Evolutionary conservation across 1,284 basidiomycete genomes (phyloP), one percentile per base, ranked within the genome.

Genomic region (Meripilus lineatus): DNA sequence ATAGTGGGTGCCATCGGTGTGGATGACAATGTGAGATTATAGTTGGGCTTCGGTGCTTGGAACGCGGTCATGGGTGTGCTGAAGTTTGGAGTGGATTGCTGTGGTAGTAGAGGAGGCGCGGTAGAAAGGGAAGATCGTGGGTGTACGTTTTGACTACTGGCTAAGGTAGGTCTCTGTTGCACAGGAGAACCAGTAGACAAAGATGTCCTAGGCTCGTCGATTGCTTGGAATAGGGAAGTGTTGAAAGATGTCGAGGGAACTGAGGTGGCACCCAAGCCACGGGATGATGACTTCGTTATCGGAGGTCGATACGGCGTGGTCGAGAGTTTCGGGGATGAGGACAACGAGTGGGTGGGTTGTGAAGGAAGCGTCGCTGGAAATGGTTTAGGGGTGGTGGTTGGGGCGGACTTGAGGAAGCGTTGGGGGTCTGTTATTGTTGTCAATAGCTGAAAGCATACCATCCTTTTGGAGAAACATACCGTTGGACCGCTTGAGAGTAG

Each of bases 401-500:
- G n/a, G n/a, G n/a, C n/a, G 59, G 57, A 40, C 53, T 63, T 42
- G 56, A 49, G 15, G 49, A 14, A 2, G 52, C 49, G n/a, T n/a
- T n/a, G 5, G 57, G 54, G 13, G 52, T 54, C 48, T 57, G 32
- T n/a, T 33, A 22, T 33, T 40, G 28, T 40, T 44, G 32, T 40
- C 38, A 25, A 14, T 4, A 23, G 7, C n/a, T 24, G 23, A 25
- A 22, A 6, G 17, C 5, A 4, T 23, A 22, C 4, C 5, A 4
- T 17, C n/a, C n/a, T n/a, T n/a, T 48, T 25, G 35, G 35, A 14
- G 24, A 17, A 26, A 42, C 67, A 40, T 51, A 74, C 74, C 55
- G 65, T 61, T 45, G 70, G 62, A 34, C 66, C 51, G 40, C 38
- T 55, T 13, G 63, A 75, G 50, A 89, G 74, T 40, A 90, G 86